A percentile compares a stretch with the other conserved stretches of the same genome.
Evolutionary conservation across 768 basidiomycete species (phyloP).

Genomic region (Rhodotorula graminis): DNA sequence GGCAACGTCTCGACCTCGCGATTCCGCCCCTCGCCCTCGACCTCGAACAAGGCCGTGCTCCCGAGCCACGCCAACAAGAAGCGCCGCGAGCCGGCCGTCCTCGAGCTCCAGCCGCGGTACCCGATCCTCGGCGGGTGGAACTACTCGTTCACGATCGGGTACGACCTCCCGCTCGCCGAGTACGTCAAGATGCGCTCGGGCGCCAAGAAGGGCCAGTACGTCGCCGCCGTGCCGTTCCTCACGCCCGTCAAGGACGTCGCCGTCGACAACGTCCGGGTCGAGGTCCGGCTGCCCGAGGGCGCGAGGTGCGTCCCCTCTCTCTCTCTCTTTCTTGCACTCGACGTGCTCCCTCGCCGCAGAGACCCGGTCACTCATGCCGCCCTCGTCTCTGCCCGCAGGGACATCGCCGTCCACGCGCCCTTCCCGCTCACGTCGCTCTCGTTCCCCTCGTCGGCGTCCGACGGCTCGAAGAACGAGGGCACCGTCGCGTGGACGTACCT

Average conservation of each 20-base stretch:
- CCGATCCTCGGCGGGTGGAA: conserved; percentile 97
- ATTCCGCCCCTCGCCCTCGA: conserved; percentile 54
- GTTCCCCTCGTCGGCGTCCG: conserved; percentile 38
- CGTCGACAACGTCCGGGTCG: conserved; percentile 71
- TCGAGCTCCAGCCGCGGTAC: conserved; percentile 84
- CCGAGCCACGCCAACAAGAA: conserved; percentile 11
- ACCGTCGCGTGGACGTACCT: conserved; percentile 70
- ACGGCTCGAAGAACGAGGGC: conserved; percentile 48
- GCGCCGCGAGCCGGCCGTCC: conserved; percentile 53
- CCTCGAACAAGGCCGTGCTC: background rate
- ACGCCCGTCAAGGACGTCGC: conserved; percentile 73
- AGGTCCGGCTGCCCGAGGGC: conserved; percentile 86
- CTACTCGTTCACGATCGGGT: conserved; percentile 88
- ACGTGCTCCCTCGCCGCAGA: no score
- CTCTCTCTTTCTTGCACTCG: conserved; percentile 1
- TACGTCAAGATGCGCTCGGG: conserved; percentile 55
- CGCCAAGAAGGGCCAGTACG: conserved; percentile 57
- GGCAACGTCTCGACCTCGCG: conserved; percentile 95
- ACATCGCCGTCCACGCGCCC: conserved; percentile 69
- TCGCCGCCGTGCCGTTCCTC: conserved; percentile 78
- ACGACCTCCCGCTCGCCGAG: conserved; percentile 61
- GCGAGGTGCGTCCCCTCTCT: conserved; percentile 64
- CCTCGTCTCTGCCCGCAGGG: conserved; percentile 51
- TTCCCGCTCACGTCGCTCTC: conserved; percentile 65
- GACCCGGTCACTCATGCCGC: background rate